Percentiles rank a stretch among this genome's conserved stretches.
phyloP scores from a whole-genome alignment of 2,329 filamentous ascomycete species.

The Lasiodiplodia sp. region DNA sequence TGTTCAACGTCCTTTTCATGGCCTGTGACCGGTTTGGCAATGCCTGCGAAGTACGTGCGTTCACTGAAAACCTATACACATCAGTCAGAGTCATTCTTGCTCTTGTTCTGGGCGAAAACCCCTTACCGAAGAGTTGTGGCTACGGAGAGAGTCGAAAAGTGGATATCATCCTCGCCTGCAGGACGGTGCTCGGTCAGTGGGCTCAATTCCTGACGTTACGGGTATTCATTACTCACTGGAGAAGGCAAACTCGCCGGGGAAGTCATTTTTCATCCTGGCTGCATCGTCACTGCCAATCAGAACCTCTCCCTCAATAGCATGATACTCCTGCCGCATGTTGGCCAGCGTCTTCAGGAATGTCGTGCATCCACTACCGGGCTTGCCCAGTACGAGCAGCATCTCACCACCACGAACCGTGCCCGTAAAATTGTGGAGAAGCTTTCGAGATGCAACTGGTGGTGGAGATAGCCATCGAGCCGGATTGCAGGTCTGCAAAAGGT shows the following conservation, averaged over 20 bases:
- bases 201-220: too few relatives aligned
- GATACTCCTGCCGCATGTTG: slow-evolving; percentile 9
- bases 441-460: not conserved
- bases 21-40: not conserved
- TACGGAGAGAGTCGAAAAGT: not conserved
- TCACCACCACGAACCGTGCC: slow-evolving; percentile 60
- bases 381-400: slow-evolving; percentile 55
- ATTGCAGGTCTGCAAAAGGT: not conserved
- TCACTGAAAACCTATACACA: not conserved
- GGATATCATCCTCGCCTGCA: not conserved
- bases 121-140: not conserved
- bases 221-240: not conserved
- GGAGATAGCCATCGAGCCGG: not conserved
- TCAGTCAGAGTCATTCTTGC: not conserved
- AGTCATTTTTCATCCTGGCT: not conserved
- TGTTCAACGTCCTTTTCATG: not conserved
- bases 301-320: not conserved
- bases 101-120: too few relatives aligned
- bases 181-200: not conserved
- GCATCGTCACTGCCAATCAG: not conserved
- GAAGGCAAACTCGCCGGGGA: not conserved
- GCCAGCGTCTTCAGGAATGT: slow-evolving; percentile 69
- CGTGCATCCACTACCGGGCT: slow-evolving; percentile 66
- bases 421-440: slow-evolving; percentile 49
- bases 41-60: not conserved